Conservation (phyloP, 2,329 filamentous ascomycete genomes). For the Blastomyces parvus region DNA sequence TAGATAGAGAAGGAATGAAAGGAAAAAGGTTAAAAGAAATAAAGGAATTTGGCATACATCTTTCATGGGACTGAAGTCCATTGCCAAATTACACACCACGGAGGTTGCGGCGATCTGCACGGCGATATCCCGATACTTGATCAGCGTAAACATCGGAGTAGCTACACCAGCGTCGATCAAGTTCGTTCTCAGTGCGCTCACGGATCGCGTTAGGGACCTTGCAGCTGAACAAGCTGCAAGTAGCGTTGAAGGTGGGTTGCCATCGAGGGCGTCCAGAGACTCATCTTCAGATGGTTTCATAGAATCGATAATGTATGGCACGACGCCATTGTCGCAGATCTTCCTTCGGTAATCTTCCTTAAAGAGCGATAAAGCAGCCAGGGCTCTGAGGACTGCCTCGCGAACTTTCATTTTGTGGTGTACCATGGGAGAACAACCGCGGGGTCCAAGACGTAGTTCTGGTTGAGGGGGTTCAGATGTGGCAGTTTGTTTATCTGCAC, state of each 20-base stretch:
- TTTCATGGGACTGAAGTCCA: conserved; percentile 86
- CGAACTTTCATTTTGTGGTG: conserved; percentile 65
- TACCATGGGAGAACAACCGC: conserved; percentile 53
- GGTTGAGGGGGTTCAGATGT: conserved; percentile 20
- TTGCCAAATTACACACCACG: conserved; percentile 72
- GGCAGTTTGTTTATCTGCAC: conserved; percentile 27
- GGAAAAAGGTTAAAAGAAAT: conserved; percentile 11
- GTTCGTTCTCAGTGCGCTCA: conserved; percentile 72
- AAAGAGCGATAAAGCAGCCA: conserved; percentile 71
- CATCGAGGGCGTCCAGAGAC: conserved; percentile 42
- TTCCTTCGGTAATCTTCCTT: conserved; percentile 77
- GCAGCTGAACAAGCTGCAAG: conserved; percentile 77
- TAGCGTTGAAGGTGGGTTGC: conserved; percentile 70
- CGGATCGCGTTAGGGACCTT: conserved; percentile 72
- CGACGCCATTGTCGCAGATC: conserved; percentile 70
- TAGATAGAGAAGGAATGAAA: conserved; percentile 9
- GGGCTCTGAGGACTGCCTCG: conserved; percentile 64
- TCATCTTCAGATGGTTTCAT: conserved; percentile 48
- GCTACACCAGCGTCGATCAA: conserved; percentile 79
- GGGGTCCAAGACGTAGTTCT: conserved; percentile 47
- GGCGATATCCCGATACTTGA: conserved; percentile 64
- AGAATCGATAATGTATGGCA: conserved; percentile 75
- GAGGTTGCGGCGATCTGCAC: conserved; percentile 80
- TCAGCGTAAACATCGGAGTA: conserved; percentile 63
- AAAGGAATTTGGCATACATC: conserved; percentile 50